Evolutionary conservation across 345 rosid genomes (phyloP).

Genomic region (Anacardium occidentale): DNA sequence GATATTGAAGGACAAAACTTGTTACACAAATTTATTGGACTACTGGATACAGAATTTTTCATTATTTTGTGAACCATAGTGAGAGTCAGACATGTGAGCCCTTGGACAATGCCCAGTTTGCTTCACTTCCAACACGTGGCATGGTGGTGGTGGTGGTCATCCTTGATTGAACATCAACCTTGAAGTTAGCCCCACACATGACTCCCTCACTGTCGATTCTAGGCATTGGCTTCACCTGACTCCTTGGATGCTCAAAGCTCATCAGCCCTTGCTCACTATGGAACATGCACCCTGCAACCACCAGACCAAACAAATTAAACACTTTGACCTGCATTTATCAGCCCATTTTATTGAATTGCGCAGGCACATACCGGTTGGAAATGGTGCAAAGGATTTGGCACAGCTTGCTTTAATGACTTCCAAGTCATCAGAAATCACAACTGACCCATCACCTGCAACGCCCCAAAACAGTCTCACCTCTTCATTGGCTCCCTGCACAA

Average conservation of each 20-base stretch:
- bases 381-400: slow-evolving; percentile 67
- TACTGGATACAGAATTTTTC: not conserved
- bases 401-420: slow-evolving; percentile 59
- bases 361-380: slow-evolving; percentile 49
- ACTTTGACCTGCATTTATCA: not conserved
- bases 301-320: too few relatives aligned
- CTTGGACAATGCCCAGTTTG: slow-evolving; percentile 65
- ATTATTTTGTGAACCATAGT: not conserved
- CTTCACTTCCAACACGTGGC: slow-evolving; percentile 78
- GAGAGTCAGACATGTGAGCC: slow-evolving; percentile 34
- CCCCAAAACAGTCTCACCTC: slow-evolving; percentile 61
- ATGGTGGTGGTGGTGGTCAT: slow-evolving; percentile 28
- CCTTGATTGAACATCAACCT: slow-evolving; percentile 54
- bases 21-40: not conserved
- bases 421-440: slow-evolving; percentile 52
- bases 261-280: slow-evolving; percentile 55
- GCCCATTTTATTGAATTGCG: not conserved
- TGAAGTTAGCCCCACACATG: slow-evolving; percentile 73
- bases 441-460: slow-evolving; percentile 55
- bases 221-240: slow-evolving; percentile 57
- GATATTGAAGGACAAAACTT: not conserved
- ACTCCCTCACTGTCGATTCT: slow-evolving; percentile 71
- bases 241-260: slow-evolving; percentile 67
- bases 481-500: slow-evolving; percentile 49
- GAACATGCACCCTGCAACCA: slow-evolving; percentile 57